Conservation (phyloP, 139 green algal species). For the Coelastrella sp. region DNA sequence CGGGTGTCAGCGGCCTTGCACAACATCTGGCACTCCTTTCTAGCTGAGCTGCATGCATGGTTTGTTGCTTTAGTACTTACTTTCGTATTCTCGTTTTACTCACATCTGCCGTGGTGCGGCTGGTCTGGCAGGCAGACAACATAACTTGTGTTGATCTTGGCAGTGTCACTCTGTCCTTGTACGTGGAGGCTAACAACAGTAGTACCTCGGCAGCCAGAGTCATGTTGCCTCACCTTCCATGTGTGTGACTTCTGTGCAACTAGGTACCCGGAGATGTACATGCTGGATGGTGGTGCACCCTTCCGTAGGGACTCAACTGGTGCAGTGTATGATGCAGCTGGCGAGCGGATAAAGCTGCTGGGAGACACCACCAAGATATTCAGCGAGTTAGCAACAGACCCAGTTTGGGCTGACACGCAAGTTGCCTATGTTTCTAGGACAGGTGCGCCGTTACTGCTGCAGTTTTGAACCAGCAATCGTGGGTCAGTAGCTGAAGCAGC, state of each 20-base stretch:
- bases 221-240: not conserved
- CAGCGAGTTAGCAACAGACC: conserved; percentile 57
- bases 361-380: conserved; percentile 58
- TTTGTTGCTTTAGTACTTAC: too few species aligned
- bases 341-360: conserved; percentile 64
- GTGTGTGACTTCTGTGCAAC: not conserved
- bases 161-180: too few species aligned
- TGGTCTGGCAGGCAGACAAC: too few species aligned
- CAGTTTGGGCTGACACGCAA: conserved; percentile 58
- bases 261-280: conserved; percentile 68
- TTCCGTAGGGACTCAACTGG: conserved; percentile 54
- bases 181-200: not conserved
- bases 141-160: too few species aligned
- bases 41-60: too few species aligned
- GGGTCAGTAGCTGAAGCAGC: too few species aligned
- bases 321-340: conserved; percentile 49
- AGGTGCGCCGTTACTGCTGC: not conserved
- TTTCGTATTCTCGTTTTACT: too few species aligned
- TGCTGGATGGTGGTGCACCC: conserved; percentile 60
- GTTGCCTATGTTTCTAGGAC: conserved; percentile 74
- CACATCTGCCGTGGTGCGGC: too few species aligned
- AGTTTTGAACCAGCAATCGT: too few species aligned
- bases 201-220: not conserved
- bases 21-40: too few species aligned
- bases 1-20: not conserved